A percentile compares a stretch with the other conserved stretches of the same genome.
phyloP scores from a whole-genome alignment of 1,139 yeast genomes.

The Candida glucosophila region DNA sequence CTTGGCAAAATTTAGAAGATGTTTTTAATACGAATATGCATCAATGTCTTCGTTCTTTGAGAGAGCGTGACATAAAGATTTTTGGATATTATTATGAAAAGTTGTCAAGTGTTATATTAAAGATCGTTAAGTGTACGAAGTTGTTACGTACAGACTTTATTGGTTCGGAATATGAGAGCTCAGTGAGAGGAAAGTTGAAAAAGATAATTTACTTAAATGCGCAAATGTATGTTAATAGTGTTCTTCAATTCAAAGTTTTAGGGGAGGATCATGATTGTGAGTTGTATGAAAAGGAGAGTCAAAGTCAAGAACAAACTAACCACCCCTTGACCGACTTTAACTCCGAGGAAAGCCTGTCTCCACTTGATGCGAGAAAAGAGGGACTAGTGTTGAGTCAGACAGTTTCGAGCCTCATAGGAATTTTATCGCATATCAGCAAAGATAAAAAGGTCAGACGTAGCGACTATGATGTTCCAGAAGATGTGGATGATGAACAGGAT shows the following conservation, averaged over 20 bases:
- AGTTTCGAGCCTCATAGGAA: too few species aligned
- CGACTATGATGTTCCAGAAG: slow-evolving; percentile 36
- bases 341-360: too few species aligned
- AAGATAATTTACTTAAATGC: slow-evolving; percentile 46
- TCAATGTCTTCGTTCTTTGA: slow-evolving; percentile 38
- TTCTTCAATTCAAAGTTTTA: slow-evolving; percentile 40
- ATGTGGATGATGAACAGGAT: slow-evolving; percentile 22
- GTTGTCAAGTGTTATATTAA: slow-evolving; percentile 39
- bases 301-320: too few species aligned
- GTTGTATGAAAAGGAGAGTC: too few species aligned
- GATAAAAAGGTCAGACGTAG: slow-evolving; percentile 23
- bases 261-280: too few species aligned
- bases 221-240: slow-evolving; percentile 53
- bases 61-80: slow-evolving; percentile 38
- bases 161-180: slow-evolving; percentile 33
- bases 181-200: slow-evolving; percentile 40
- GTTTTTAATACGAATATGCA: slow-evolving; percentile 39
- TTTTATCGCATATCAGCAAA: slow-evolving; percentile 21
- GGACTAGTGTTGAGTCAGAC: too few species aligned
- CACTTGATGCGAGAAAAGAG: too few species aligned
- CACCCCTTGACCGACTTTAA: too few species aligned
- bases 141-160: slow-evolving; percentile 42
- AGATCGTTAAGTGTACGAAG: slow-evolving; percentile 43
- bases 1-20: slow-evolving; percentile 48
- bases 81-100: slow-evolving; percentile 45